These are phyloP conservation scores for Xylaria sp. DNA, from an alignment of 2,329 filamentous ascomycete species.

Conservation along the genomic window DNA sequence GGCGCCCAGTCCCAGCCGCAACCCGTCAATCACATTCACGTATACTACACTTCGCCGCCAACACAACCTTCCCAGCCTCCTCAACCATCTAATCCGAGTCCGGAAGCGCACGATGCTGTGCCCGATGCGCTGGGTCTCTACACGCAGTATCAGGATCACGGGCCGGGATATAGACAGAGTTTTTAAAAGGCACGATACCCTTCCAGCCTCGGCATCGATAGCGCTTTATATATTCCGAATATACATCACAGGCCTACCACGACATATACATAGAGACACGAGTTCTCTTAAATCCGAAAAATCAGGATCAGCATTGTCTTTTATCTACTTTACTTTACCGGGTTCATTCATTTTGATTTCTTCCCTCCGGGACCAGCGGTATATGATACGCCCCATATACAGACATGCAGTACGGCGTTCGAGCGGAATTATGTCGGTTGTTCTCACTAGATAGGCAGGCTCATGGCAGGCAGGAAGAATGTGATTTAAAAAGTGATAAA, in stretches of 20 bases:
- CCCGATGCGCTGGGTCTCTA: constrained; percentile 28
- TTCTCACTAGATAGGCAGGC: constrained; percentile 12
- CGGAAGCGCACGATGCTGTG: not conserved
- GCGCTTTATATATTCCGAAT: not conserved
- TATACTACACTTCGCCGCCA: constrained; percentile 36
- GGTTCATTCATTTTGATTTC: not conserved
- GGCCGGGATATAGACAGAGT: constrained; percentile 38
- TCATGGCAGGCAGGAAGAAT: not conserved
- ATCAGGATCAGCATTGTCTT: not conserved
- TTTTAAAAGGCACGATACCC: constrained; percentile 12
- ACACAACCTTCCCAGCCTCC: constrained; percentile 2
- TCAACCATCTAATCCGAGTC: not conserved
- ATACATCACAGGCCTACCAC: not conserved
- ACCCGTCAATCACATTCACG: constrained; percentile 38
- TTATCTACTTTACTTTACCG: not conserved
- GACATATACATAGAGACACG: no score
- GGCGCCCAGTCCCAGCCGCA: constrained; percentile 19
- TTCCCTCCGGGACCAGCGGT: constrained; percentile 3
- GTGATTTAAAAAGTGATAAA: not conserved
- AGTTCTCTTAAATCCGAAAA: not conserved
- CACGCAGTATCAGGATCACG: constrained; percentile 15
- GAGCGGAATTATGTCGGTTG: constrained; percentile 2
- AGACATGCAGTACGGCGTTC: constrained; percentile 26
- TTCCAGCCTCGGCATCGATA: not conserved
- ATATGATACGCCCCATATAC: constrained; percentile 7